Conservation (phyloP, 2,329 filamentous ascomycete species). For the Triangularia verruculosa region DNA sequence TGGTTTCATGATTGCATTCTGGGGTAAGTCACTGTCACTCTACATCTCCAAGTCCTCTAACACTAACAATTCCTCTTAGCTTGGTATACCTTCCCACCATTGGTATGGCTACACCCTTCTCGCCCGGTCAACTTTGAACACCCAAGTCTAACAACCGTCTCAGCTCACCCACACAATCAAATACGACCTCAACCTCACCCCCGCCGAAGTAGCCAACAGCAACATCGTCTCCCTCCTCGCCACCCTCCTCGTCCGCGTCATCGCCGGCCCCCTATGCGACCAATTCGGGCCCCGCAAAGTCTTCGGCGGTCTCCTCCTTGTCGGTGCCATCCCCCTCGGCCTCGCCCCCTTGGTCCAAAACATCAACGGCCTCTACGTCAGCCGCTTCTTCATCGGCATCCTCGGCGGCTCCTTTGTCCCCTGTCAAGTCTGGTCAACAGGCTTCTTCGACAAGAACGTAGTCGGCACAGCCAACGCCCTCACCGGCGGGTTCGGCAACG, state of each 20-base stretch:
- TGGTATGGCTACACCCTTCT: slow-evolving; percentile 49
- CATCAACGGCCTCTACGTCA: slow-evolving; percentile 63
- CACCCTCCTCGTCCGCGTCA: slow-evolving; percentile 71
- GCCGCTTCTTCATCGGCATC: slow-evolving; percentile 78
- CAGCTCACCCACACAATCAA: slow-evolving; percentile 73
- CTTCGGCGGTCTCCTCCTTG: slow-evolving; percentile 73
- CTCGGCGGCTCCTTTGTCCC: slow-evolving; percentile 77
- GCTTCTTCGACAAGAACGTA: slow-evolving; percentile 90
- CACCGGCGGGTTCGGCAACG: slow-evolving; percentile 80
- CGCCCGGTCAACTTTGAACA: too few species aligned
- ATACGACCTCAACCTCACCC: slow-evolving; percentile 69
- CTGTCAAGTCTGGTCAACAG: slow-evolving; percentile 89
- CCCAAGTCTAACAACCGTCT: background rate
- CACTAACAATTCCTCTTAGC: slow-evolving; percentile 32
- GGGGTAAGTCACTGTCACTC: slow-evolving; percentile 43
- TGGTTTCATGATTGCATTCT: slow-evolving; percentile 83
- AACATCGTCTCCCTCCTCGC: slow-evolving; percentile 80
- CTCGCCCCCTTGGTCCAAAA: slow-evolving; percentile 74
- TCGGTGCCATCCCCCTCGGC: slow-evolving; percentile 76
- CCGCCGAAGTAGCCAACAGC: slow-evolving; percentile 76
- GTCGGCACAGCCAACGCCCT: slow-evolving; percentile 86
- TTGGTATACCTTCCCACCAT: slow-evolving; percentile 88
- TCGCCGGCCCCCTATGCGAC: slow-evolving; percentile 83
- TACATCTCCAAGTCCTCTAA: background rate
- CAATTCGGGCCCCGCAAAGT: slow-evolving; percentile 75